These are phyloP conservation scores for Entomortierella chlamydospora DNA, from an alignment of 192 early-diverging fungal species.

Conservation along the genomic window DNA sequence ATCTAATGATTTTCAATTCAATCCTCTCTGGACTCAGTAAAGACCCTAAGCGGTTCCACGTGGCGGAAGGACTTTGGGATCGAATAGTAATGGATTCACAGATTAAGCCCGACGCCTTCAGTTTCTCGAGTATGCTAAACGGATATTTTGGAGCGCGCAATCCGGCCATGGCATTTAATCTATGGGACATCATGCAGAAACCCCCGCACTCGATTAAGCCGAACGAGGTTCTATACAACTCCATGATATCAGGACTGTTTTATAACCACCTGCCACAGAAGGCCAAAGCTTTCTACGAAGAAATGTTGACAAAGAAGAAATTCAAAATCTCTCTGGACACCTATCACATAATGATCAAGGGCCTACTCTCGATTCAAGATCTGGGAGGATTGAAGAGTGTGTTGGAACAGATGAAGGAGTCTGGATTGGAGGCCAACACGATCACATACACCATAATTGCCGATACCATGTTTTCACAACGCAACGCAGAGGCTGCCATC, in stretches of 20 bases:
- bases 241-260: conserved; percentile 27
- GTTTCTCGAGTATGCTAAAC: conserved; percentile 34
- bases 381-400: conserved; percentile 5
- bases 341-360: conserved; percentile 38
- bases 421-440: background rate
- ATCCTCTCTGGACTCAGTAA: conserved; percentile 28
- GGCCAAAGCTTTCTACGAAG: conserved; percentile 17
- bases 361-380: conserved; percentile 35
- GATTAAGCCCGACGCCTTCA: conserved; percentile 26
- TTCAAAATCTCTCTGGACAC: conserved; percentile 14
- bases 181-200: conserved; percentile 29
- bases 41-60: conserved; percentile 8
- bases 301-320: conserved; percentile 4
- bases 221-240: conserved; percentile 13
- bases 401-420: conserved; percentile 10
- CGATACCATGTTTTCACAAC: conserved; percentile 32
- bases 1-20: conserved; percentile 12
- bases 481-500: conserved; percentile 14
- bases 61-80: conserved; percentile 19
- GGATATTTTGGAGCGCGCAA: conserved; percentile 33
- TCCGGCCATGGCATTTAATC: conserved; percentile 6
- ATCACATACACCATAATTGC: conserved; percentile 33
- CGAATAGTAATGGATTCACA: conserved; percentile 2
- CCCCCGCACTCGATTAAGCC: conserved; percentile 26
- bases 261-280: conserved; percentile 20